These are phyloP conservation scores for Elaeis guineensis DNA, from an alignment of 176 grass and related monocot species.

Conservation along the genomic window DNA sequence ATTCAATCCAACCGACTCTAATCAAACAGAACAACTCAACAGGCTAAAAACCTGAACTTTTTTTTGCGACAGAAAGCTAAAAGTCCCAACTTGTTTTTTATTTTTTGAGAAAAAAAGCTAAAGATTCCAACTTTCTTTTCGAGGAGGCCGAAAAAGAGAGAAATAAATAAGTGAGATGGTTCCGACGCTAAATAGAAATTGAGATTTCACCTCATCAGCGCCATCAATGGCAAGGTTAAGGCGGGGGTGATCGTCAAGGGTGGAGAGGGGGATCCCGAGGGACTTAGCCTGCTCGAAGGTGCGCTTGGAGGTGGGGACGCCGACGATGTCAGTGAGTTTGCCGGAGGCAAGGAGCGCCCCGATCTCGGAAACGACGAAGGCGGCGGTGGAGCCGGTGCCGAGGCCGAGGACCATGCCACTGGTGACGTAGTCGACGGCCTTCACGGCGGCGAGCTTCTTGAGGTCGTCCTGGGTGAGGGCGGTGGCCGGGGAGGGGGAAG, in stretches of 20 bases:
- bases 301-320: slow-evolving; percentile 89
- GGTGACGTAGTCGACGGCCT: slow-evolving; percentile 80
- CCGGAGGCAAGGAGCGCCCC: slow-evolving; percentile 59
- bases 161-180: neutral
- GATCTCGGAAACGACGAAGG: slow-evolving; percentile 89
- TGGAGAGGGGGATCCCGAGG: slow-evolving; percentile 85
- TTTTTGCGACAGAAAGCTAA: too few relatives aligned
- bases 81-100: too few relatives aligned
- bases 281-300: slow-evolving; percentile 90
- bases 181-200: neutral
- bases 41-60: too few relatives aligned
- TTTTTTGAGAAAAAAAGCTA: neutral
- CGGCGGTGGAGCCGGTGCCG: slow-evolving; percentile 89
- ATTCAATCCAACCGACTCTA: too few relatives aligned
- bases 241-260: slow-evolving; percentile 76
- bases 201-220: slow-evolving; percentile 68
- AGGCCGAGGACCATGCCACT: slow-evolving; percentile 96
- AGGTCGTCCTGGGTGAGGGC: slow-evolving; percentile 83
- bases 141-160: neutral
- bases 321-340: slow-evolving; percentile 68
- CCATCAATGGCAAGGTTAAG: slow-evolving; percentile 95
- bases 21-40: too few relatives aligned
- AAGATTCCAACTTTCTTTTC: neutral
- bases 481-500: slow-evolving; percentile 40
- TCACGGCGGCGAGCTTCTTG: slow-evolving; percentile 80